A percentile compares a stretch with the other conserved stretches of the same genome.
Evolutionary conservation across 164 flowering plant species (phyloP).

Genomic region (Macadamia tetraphylla): DNA sequence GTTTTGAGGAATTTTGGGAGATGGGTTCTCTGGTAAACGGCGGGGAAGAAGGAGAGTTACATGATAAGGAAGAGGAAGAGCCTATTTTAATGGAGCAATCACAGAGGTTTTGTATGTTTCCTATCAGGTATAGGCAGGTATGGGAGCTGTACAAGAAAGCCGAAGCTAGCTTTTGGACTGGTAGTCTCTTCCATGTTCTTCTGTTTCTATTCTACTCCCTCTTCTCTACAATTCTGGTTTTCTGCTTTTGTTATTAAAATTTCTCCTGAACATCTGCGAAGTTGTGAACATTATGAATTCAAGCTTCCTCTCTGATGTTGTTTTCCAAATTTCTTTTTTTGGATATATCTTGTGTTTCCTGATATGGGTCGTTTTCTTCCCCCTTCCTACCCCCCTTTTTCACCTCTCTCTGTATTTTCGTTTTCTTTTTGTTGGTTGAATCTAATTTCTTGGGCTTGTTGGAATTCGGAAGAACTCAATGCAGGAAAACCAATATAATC

Average conservation of each 20-base stretch:
- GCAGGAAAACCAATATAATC: no score
- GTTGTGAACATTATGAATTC: no score
- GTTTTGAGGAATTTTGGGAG: conserved; percentile 5
- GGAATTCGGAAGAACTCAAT: no score
- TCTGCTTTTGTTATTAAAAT: not conserved
- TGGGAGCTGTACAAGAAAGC: conserved; percentile 98
- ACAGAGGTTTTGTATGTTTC: conserved; percentile 77
- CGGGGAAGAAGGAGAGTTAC: conserved; percentile 8
- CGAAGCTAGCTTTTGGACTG: conserved; percentile 81
- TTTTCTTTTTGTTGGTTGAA: not conserved
- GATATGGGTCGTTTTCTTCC: no score
- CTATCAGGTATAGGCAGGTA: conserved; percentile 53
- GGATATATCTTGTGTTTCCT: no score
- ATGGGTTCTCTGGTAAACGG: conserved; percentile 53
- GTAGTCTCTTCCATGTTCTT: conserved; percentile 20
- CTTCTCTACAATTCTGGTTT: not conserved
- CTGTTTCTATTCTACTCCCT: conserved; percentile 2
- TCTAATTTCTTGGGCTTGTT: no score
- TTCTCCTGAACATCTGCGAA: not conserved
- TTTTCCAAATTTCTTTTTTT: no score
- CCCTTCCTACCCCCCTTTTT: no score
- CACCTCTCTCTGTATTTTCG: not conserved
- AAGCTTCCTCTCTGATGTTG: no score
- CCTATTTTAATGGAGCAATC: conserved; percentile 49
- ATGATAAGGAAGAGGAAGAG: conserved; percentile 38